Evolutionary conservation across 2,329 filamentous ascomycete species (phyloP), one percentile per base, ranked within the genome.

Genomic region (Escovopsis sp.): DNA sequence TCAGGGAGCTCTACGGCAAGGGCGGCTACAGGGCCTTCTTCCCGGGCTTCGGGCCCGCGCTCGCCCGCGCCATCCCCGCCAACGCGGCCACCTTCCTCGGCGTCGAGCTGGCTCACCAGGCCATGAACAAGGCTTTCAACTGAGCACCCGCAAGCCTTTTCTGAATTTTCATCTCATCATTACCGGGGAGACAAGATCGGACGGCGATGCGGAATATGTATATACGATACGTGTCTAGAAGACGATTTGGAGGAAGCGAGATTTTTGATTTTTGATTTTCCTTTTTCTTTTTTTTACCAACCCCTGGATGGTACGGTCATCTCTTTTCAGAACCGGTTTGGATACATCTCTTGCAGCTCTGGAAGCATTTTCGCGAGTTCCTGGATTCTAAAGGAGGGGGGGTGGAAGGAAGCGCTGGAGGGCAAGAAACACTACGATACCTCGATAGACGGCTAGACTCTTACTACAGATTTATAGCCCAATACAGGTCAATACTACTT

Each of bases 21-120:
- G 88, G 89, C 30, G 91, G 91, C 4, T 61, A 84, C 56, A 87
- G 81, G 66, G 88, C 91, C 2, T 98, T 98, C 69, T 98, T 98
- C 75, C 91, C 91, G 6, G 91, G 91, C 23, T 87, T 98, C 53
- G 89, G 85, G 0, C 91, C 91, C 2, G 91, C 91, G 3, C 73
- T 98, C 59, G 83, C 87, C 10, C 79, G 91, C 63, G 91, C 91
- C 4, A 87, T 96, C 36, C 91, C 91, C 6, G 91, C 91, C 9
- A 98, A 98, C 59, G 91, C 91, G 2, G 91, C 91, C 30, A 96
- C 91, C 3, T 98, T 98, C 55, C 64, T 88, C 55, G 84, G 85
- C 10, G 84, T 91, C 7, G 85, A 91, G 67, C 62, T 89, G 59
- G 85, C 85, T 36, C 84, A 91, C 57, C 80, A 85, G 63, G 79